A percentile compares a stretch with the other conserved stretches of the same genome.
Evolutionary conservation across 202 grass and related monocot genomes (phyloP).

Genomic region (Saccharum hybrid): DNA sequence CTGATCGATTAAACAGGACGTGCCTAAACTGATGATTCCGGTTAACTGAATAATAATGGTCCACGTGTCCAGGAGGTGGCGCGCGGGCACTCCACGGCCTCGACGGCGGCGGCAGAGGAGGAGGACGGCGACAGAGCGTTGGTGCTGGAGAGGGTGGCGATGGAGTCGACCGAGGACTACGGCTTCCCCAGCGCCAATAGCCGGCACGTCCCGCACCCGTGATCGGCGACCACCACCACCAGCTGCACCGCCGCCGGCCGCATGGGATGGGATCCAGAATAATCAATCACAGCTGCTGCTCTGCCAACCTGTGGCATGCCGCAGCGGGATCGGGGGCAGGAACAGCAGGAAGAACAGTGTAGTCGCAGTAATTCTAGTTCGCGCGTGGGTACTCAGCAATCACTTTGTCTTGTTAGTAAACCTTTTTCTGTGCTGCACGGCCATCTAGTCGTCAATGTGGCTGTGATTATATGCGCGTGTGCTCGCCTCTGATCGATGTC

Average conservation of each 20-base stretch:
- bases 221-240: background rate
- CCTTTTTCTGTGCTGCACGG: background rate
- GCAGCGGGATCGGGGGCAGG: background rate
- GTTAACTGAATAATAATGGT: background rate
- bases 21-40: background rate
- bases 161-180: slow-evolving; percentile 43
- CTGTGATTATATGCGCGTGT: too few species aligned
- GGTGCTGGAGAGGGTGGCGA: slow-evolving; percentile 31
- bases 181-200: background rate
- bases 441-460: background rate
- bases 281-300: background rate
- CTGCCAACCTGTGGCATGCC: too few species aligned
- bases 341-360: background rate
- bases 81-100: background rate
- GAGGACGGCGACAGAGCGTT: background rate
- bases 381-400: background rate
- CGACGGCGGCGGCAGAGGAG: background rate
- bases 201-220: slow-evolving; percentile 33
- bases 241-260: background rate
- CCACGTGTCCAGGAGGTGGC: background rate
- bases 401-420: background rate
- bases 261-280: background rate
- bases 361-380: background rate
- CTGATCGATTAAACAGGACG: too few species aligned
- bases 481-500: background rate